phyloP scores from a whole-genome alignment of 768 basidiomycete genomes.

The Xerocomus spinulosus region DNA sequence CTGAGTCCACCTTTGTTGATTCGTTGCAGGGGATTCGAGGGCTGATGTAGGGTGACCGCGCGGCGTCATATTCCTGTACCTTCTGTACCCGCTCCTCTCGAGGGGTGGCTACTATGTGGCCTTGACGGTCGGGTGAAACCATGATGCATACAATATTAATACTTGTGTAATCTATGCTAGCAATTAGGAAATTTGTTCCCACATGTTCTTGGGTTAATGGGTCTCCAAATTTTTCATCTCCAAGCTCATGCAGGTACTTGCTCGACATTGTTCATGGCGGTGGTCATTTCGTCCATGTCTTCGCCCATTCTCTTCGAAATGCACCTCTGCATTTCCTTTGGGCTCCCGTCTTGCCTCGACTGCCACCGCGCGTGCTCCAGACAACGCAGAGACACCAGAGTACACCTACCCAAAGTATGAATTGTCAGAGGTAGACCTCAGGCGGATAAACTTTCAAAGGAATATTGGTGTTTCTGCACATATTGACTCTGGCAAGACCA shows the following conservation, averaged over 20 bases:
- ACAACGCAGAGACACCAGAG: constrained; percentile 13
- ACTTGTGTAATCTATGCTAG: too few species aligned
- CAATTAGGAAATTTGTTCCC: constrained; percentile 9
- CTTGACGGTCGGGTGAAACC: constrained; percentile 80
- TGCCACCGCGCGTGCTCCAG: constrained; percentile 28
- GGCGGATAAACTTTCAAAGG: constrained; percentile 68
- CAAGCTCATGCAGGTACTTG: too few species aligned
- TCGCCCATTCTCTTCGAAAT: constrained; percentile 2
- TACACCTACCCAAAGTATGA: constrained; percentile 35
- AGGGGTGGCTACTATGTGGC: constrained; percentile 50
- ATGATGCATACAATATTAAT: constrained; percentile 61
- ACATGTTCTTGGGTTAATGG: neutral
- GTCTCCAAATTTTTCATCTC: constrained; percentile 9
- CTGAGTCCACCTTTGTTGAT: constrained; percentile 55
- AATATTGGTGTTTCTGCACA: constrained; percentile 97
- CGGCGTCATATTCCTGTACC: constrained; percentile 82
- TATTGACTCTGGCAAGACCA: constrained; percentile 97
- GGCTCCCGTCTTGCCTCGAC: constrained; percentile 41
- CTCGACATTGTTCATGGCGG: constrained; percentile 19
- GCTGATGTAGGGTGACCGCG: constrained; percentile 42
- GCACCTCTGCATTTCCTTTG: neutral
- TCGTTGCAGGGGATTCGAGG: constrained; percentile 36
- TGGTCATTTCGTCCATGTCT: constrained; percentile 19
- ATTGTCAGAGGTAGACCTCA: constrained; percentile 61
- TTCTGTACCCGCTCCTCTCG: constrained; percentile 53